Percentiles rank a stretch among this genome's conserved stretches.
phyloP scores from a whole-genome alignment of 2,329 filamentous ascomycete genomes.

The Diaporthe humulicola region DNA sequence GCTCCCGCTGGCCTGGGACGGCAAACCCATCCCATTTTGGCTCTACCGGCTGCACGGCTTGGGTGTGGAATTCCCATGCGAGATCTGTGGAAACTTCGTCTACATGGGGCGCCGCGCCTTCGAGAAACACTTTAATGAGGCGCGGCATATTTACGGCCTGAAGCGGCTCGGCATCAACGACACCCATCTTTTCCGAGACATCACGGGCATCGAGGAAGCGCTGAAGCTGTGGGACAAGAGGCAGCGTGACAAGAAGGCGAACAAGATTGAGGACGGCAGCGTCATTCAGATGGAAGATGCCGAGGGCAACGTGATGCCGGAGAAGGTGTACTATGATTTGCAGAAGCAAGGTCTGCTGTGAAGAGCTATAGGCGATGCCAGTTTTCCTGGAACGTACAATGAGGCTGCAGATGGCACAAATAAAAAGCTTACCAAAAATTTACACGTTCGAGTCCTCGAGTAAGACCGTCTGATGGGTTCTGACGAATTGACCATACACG shows the following conservation, averaged over 20 bases:
- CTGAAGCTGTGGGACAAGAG: constrained; percentile 93
- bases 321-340: constrained; percentile 97
- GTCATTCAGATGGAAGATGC: constrained; percentile 99
- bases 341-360: constrained; percentile 89
- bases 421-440: neutral
- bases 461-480: no score
- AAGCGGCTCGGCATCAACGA: constrained; percentile 96
- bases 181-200: constrained; percentile 91
- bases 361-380: constrained; percentile 43
- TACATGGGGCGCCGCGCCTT: constrained; percentile 97
- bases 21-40: constrained; percentile 99
- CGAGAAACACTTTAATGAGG: constrained; percentile 98
- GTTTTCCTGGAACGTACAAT: neutral
- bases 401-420: neutral
- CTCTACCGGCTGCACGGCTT: constrained; percentile 96
- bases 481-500: neutral
- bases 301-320: constrained; percentile 98
- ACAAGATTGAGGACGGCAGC: constrained; percentile 81
- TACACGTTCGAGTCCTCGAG: neutral
- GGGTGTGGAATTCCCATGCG: constrained; percentile 94
- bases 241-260: constrained; percentile 84
- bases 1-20: constrained; percentile 95
- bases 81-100: constrained; percentile 98
- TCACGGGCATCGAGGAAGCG: constrained; percentile 92
- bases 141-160: constrained; percentile 90